A percentile compares a stretch with the other conserved stretches of the same genome.
These are phyloP conservation scores for Asterochloris sp. DNA, from an alignment of 139 green algal species.

Conservation along the genomic window DNA sequence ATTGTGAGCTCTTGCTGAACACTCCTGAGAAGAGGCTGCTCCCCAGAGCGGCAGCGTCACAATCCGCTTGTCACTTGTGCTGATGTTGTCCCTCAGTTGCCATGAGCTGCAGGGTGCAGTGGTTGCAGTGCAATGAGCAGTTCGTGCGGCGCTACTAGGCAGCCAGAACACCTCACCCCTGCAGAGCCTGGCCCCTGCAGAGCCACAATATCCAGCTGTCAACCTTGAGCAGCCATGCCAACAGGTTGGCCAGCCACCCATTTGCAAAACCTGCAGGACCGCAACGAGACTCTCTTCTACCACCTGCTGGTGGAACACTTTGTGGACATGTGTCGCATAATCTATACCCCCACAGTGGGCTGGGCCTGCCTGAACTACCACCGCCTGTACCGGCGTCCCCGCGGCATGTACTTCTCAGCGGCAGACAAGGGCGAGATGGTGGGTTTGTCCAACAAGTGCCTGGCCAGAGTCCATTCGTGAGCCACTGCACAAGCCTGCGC, in stretches of 20 bases:
- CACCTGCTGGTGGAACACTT: slow-evolving; percentile 60
- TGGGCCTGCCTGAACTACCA: slow-evolving; percentile 65
- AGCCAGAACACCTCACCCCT: neutral
- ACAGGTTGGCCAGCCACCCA: neutral
- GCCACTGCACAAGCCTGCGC: no score
- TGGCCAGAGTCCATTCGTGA: neutral
- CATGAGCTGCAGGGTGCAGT: no score
- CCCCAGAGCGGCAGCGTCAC: no score
- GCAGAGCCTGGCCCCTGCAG: no score
- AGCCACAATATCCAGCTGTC: neutral
- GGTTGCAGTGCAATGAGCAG: no score
- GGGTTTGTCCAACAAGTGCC: neutral
- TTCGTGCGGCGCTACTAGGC: neutral
- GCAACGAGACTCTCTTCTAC: slow-evolving; percentile 97
- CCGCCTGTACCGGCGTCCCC: slow-evolving; percentile 63
- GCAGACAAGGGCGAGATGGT: slow-evolving; percentile 80
- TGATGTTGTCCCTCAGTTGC: no score
- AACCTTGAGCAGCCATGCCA: neutral
- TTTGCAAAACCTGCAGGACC: slow-evolving; percentile 57
- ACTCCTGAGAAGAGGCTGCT: no score
- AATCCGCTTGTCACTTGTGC: no score
- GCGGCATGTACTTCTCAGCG: slow-evolving; percentile 91
- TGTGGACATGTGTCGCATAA: slow-evolving; percentile 85
- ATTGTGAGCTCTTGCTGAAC: no score
- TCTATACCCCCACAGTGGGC: slow-evolving; percentile 82